Conservation (phyloP, 768 basidiomycete genomes). For the Sporobolomyces phaffii region DNA sequence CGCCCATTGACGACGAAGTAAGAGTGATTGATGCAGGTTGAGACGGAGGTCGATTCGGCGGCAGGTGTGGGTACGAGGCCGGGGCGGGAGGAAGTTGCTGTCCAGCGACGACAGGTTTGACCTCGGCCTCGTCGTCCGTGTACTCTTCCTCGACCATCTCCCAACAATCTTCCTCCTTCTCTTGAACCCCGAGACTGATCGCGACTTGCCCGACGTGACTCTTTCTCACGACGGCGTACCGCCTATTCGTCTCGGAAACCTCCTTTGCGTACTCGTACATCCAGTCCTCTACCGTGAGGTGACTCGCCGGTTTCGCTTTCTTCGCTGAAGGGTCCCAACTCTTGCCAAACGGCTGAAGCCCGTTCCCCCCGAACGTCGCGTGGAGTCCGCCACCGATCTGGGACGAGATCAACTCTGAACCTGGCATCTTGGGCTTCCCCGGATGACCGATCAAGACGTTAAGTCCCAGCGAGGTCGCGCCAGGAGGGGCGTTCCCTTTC, state of each 20-base stretch:
- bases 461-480: constrained; percentile 44
- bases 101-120: constrained; percentile 7
- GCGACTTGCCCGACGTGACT: constrained; percentile 43
- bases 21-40: background rate
- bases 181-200: constrained; percentile 25
- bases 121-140: constrained; percentile 44
- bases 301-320: constrained; percentile 70
- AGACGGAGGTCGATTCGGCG: background rate
- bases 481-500: constrained; percentile 49
- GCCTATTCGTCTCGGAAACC: constrained; percentile 57
- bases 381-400: constrained; percentile 22
- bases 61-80: background rate
- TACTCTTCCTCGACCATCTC: constrained; percentile 41
- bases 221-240: constrained; percentile 45
- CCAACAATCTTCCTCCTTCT: constrained; percentile 43
- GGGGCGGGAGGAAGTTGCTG: background rate
- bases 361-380: constrained; percentile 73
- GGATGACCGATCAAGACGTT: constrained; percentile 33
- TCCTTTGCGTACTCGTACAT: constrained; percentile 72
- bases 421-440: constrained; percentile 29
- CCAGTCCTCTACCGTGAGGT: constrained; percentile 85
- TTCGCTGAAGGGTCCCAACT: constrained; percentile 77
- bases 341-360: constrained; percentile 81
- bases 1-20: no score
- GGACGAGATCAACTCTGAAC: constrained; percentile 22